phyloP scores from a whole-genome alignment of 495 filamentous ascomycete species.

The Saxispiralis lemnorum region DNA sequence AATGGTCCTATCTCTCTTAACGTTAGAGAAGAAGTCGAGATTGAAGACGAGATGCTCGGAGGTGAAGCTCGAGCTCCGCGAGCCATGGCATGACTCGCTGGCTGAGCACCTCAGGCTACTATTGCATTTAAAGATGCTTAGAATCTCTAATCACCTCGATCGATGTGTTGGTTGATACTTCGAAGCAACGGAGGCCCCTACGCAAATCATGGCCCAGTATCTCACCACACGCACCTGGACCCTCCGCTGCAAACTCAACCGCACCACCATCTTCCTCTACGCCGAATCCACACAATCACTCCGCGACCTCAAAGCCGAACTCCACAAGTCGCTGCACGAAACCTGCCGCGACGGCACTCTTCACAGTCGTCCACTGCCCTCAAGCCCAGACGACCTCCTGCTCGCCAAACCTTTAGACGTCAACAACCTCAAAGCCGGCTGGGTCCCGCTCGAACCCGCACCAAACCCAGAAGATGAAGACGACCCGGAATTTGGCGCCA shows the following conservation, averaged over 20 bases:
- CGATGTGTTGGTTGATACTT: too few relatives aligned
- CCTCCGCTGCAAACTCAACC: constrained; percentile 62
- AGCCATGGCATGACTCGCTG: too few relatives aligned
- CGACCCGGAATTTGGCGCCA: constrained; percentile 9
- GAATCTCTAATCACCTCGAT: too few relatives aligned
- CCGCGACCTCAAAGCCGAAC: constrained; percentile 39
- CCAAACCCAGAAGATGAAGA: constrained; percentile 5
- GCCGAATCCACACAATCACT: constrained; percentile 44
- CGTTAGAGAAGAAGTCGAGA: constrained; percentile 4
- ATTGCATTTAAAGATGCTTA: too few relatives aligned
- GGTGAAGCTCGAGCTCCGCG: not conserved
- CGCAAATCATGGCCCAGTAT: constrained; percentile 1
- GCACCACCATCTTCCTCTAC: constrained; percentile 59
- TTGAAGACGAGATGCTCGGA: constrained; percentile 18
- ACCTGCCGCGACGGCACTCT: constrained; percentile 31
- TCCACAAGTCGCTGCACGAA: constrained; percentile 37
- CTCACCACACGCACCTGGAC: constrained; percentile 35
- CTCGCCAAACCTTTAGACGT: constrained; percentile 37
- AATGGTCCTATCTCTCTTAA: too few relatives aligned
- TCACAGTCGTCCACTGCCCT: constrained; percentile 32
- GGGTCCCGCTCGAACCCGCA: constrained; percentile 21
- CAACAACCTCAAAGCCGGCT: constrained; percentile 40
- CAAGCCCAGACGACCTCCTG: constrained; percentile 31
- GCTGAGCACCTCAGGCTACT: too few relatives aligned
- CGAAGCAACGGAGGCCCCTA: too few relatives aligned